Evolutionary conservation across 345 rosid genomes (phyloP), one percentile per base, ranked within the genome.

Genomic region (Citrus reticulata): DNA sequence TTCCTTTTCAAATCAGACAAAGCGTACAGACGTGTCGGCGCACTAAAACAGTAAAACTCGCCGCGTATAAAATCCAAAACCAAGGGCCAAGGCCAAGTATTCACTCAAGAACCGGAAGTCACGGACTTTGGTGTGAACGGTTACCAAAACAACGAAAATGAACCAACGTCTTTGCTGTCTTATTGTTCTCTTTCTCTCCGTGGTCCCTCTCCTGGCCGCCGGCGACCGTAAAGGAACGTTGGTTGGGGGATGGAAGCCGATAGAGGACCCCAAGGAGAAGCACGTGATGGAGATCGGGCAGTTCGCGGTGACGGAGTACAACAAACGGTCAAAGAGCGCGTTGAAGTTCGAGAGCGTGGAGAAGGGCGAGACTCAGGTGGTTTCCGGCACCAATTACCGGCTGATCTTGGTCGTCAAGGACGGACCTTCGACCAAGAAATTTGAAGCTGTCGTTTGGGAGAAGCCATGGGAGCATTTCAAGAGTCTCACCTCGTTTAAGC

Each of bases 401-500:
- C 89, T 92, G 9, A 42, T 60, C 6, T 8, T 89, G 76, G 51
- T 72, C 27, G 91, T 71, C 2, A 64, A 68, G 0, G 86, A 60
- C 49, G 80, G 74, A 1, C 55, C 22, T 24, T 51, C 7, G 27
- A 39, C 61, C 39, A 81, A 74, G 63, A 77, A 70, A 1, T 88
- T 84, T 74, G 80, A 78, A 75, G 94, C 92, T 3, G 69, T 84
- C 4, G 94, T 90, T 14, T 89, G 87, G 88, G 96, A 92, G 73
- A 82, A 78, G 62, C 51, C 87, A 0, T 88, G 91, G 93, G 14
- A 32, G 68, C 77, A 82, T 5, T 78, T 2, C 59, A 88, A 11
- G 90, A 74, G 35, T 2, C 89, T 89, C 63, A 83, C 86, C 20
- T 87, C 95, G 17, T 92, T 91, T 74, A 67, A 70, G 68, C 84